A percentile compares a stretch with the other conserved stretches of the same genome.
These are phyloP conservation scores for Herpetospermum pedunculosum DNA, from an alignment of 306 rosid species.

Conservation along the genomic window DNA sequence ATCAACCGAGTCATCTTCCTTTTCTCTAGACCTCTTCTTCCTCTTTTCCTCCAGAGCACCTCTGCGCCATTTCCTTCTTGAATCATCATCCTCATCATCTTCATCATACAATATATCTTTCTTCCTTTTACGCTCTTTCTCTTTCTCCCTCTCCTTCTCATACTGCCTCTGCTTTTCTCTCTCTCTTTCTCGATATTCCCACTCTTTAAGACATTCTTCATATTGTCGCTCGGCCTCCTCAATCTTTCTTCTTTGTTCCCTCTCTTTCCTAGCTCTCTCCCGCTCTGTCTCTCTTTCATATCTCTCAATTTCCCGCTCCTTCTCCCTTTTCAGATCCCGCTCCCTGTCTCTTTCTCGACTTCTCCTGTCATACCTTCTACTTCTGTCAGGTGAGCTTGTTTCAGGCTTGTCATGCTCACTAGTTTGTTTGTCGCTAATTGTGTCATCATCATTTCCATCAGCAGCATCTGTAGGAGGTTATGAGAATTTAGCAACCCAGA, in stretches of 20 bases:
- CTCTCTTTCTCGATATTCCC: slow-evolving; percentile 97
- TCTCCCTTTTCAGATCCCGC: slow-evolving; percentile 78
- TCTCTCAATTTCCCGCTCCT: slow-evolving; percentile 92
- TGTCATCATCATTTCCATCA: slow-evolving; percentile 63
- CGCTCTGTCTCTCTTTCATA: slow-evolving; percentile 97
- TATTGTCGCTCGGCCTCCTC: slow-evolving; percentile 88
- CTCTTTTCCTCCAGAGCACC: slow-evolving; percentile 79
- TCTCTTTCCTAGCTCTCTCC: slow-evolving; percentile 86
- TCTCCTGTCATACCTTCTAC: slow-evolving; percentile 70
- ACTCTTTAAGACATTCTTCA: slow-evolving; percentile 78
- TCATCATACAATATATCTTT: slow-evolving; percentile 80
- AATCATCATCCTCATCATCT: slow-evolving; percentile 90
- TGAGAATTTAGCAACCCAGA: slow-evolving; percentile 3
- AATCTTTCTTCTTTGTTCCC: slow-evolving; percentile 81
- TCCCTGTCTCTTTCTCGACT: slow-evolving; percentile 83
- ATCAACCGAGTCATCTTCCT: slow-evolving; percentile 78
- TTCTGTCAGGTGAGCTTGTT: slow-evolving; percentile 67
- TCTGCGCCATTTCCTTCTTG: slow-evolving; percentile 89
- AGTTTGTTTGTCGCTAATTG: slow-evolving; percentile 42
- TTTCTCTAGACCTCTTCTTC: slow-evolving; percentile 78
- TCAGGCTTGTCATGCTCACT: slow-evolving; percentile 71
- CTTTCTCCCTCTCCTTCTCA: slow-evolving; percentile 92
- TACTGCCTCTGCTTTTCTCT: slow-evolving; percentile 84
- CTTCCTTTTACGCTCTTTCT: slow-evolving; percentile 84
- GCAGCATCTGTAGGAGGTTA: slow-evolving; percentile 35